Conservation (phyloP, 345 rosid genomes). For the Dipteronia dyeriana region DNA sequence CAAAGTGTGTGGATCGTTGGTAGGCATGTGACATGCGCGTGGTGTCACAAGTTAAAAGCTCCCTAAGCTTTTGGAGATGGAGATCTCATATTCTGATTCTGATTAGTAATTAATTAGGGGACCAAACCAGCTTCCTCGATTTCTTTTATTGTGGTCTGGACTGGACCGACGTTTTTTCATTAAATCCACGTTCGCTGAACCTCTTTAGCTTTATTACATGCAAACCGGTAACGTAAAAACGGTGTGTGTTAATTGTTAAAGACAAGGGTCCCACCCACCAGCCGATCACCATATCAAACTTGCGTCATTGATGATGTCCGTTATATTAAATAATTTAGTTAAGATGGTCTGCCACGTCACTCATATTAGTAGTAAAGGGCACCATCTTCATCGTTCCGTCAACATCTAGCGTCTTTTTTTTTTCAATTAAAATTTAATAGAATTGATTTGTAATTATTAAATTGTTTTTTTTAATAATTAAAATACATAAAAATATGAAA, state of each 20-base stretch:
- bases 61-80: constrained; percentile 12
- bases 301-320: not conserved
- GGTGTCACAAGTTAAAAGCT: constrained; percentile 3
- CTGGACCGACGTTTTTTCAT: too few relatives aligned
- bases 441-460: too few relatives aligned
- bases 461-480: too few relatives aligned
- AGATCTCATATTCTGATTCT: not conserved
- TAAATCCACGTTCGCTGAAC: too few relatives aligned
- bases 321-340: too few relatives aligned
- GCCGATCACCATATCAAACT: not conserved
- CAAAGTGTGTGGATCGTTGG: constrained; percentile 18
- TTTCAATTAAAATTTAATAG: too few relatives aligned
- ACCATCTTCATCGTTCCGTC: too few relatives aligned
- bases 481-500: too few relatives aligned
- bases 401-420: too few relatives aligned
- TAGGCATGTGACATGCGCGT: constrained; percentile 22
- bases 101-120: not conserved
- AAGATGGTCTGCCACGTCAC: too few relatives aligned
- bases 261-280: not conserved
- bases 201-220: not conserved
- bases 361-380: too few relatives aligned
- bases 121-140: not conserved
- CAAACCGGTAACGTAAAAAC: not conserved
- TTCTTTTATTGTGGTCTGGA: not conserved
- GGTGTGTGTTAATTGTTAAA: not conserved